Base-by-base conservation (phyloP, 2,329 filamentous ascomycete species). In the Apiospora hydei region DNA sequence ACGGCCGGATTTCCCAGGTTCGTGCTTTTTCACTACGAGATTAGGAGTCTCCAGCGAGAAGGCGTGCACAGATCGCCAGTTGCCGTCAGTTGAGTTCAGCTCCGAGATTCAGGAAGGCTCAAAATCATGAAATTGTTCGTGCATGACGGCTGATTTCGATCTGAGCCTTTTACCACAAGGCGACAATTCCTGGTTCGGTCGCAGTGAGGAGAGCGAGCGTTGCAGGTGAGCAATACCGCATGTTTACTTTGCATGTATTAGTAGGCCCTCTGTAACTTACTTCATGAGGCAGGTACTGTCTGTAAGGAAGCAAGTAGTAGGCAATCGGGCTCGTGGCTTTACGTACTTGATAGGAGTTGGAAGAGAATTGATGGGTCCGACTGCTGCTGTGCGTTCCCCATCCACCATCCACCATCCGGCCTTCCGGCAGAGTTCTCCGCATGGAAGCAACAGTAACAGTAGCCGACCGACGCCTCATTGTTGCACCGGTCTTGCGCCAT, bases 41-140 rank as follows among this genome's bases (percentile, higher is more conserved):
- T 61, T 61, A 61, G 26, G 51, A 34, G 51, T 30, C 51, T 57
- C 51, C 51, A 57, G 51, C 8, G 34, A 41, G 57, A 11, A n/a
- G 21, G 18, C 57, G 57, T n/a, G 57, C 57, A 64, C 57, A 41
- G 57, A 64, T 64, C 18, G 11, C 57, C 41, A 41, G 57, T 41
- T 41, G 57, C 21, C n/a, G 57, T 41, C 41, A 41, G 34, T n/a
- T 64, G 34, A 24, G 13, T 7, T 64, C 57, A 41, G 57, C 57
- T 64, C 57, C 57, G 57, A 64, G 57, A 64, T 64, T 64, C 57
- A 64, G 57, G 57, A 41, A 64, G 57, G 57, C 57, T 64, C 18
- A n/a, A 11, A 41, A 38, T 38, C 5, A 38, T 38, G 7, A 38
- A 38, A 41, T 13, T n/a, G 10, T 16, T 41, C 10, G 4, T 41